These are phyloP conservation scores for Cryptococcus sp. DNA, from an alignment of 1,284 basidiomycete species.

Conservation along the genomic window DNA sequence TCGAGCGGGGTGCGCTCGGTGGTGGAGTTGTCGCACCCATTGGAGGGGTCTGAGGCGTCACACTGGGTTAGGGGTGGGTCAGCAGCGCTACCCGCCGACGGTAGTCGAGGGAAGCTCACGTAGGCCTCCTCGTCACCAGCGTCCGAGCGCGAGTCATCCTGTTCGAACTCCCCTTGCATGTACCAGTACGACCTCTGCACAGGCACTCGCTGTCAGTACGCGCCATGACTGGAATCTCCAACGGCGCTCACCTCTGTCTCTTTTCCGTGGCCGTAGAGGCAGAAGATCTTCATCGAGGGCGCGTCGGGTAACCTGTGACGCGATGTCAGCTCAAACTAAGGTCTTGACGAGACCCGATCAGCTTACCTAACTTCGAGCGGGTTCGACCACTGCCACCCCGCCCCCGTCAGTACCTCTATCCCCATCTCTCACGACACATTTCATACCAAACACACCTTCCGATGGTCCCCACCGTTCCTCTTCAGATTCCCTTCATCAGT, in stretches of 20 bases:
- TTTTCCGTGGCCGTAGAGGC: conserved; percentile 93
- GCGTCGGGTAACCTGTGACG: conserved; percentile 71
- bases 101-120: conserved; percentile 20
- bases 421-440: neutral
- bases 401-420: conserved; percentile 11
- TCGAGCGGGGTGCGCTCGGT: conserved; percentile 57
- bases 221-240: neutral
- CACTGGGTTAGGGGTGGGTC: conserved; percentile 43
- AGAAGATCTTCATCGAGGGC: conserved; percentile 89
- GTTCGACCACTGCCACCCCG: conserved; percentile 80
- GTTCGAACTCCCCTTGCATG: conserved; percentile 64
- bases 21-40: conserved; percentile 50
- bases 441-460: conserved; percentile 26
- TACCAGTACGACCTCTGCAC: conserved; percentile 58
- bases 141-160: conserved; percentile 61
- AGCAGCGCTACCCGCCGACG: neutral
- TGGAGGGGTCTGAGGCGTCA: conserved; percentile 38
- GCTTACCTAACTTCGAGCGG: conserved; percentile 78
- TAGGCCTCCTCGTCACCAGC: conserved; percentile 42
- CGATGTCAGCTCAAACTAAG: neutral
- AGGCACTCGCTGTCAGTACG: conserved; percentile 10
- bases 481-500: conserved; percentile 63
- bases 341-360: neutral
- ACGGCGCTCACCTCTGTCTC: conserved; percentile 75
- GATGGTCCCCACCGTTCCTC: conserved; percentile 64